Base-by-base conservation (phyloP, 163 green algal genomes). In the Trebouxia gelatinosa region DNA sequence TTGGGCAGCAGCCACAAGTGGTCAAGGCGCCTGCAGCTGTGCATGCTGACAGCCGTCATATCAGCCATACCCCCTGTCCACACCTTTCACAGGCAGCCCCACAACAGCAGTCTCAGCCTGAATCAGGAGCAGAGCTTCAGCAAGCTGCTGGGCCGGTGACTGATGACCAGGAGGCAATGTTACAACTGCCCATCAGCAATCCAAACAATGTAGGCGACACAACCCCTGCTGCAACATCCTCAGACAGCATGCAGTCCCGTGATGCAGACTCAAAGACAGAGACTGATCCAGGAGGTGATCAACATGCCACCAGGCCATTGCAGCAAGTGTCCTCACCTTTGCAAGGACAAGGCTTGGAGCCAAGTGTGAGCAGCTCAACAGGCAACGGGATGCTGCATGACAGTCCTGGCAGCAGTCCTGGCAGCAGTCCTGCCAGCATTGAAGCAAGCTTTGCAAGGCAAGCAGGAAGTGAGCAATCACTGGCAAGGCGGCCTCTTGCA, bases 401-500 rank as follows among this genome's bases (percentile, higher is more conserved):
- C 43, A 23, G 43, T 23, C 43, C 13, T 13, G 13, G 43, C 43
- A 13, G 43, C 13, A 54, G 43, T 54, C 43, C 9, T 9, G 11
- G 43, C 43, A 54, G 43, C 43, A 54, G 43, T 13, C 43, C 17
- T 23, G 16, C 16, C 16, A 40, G 31, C 5, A 38, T 7, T 46
- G 61, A 70, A 31, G 35, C 6, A 4, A 54, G 35, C 17, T 54
- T 35, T 31, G 21, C 3, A 19, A 43, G 19, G 5, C 35, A 35
- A 35, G 21, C 37, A 50, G n/a, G n/a, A n/a, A n/a, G n/a, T n/a
- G n/a, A n/a, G n/a, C n/a, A n/a, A n/a, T n/a, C n/a, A n/a, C n/a
- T n/a, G n/a, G n/a, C n/a, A n/a, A 72, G 64, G n/a, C 38, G 6
- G 6, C 64, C 64, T 23, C 37, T 72, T 16, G 64, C 64, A 72